Percentiles rank a stretch among this genome's conserved stretches.
Conservation (phyloP, 2,329 filamentous ascomycete species). For the Colletotrichum sp. region DNA sequence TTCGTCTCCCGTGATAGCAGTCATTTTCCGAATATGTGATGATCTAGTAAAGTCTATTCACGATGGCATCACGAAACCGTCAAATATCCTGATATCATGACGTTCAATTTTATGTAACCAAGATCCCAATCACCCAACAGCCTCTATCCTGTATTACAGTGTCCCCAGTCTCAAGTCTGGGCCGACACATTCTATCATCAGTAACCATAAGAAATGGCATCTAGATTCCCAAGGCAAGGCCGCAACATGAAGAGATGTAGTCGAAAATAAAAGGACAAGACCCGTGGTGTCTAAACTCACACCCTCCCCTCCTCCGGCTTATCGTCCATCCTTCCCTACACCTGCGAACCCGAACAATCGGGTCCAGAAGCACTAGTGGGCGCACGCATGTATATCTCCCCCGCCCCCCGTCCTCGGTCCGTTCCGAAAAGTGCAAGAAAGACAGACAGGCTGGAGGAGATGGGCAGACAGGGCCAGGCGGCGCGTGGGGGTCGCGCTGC, state of each 20-base stretch:
- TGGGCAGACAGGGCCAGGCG: not conserved
- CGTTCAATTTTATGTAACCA: not conserved
- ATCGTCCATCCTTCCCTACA: not conserved
- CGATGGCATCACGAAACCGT: not conserved
- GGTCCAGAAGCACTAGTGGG: not conserved
- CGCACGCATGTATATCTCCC: not conserved
- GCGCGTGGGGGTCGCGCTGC: not conserved
- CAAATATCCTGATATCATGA: not conserved
- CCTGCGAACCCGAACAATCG: not conserved
- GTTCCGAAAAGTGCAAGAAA: not conserved
- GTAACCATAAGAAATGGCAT: not conserved
- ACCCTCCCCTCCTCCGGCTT: not conserved
- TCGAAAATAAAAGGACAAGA: not conserved
- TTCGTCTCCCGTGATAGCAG: not conserved
- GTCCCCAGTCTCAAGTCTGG: not conserved
- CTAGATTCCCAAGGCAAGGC: not conserved
- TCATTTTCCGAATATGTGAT: not conserved
- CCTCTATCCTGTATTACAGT: not conserved
- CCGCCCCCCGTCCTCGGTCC: not conserved
- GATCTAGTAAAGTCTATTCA: too few species aligned
- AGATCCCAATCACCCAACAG: not conserved
- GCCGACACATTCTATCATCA: not conserved
- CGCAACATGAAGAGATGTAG: not conserved
- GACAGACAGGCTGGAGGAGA: not conserved
- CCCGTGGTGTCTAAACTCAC: not conserved